A percentile compares a stretch with the other conserved stretches of the same genome.
Conservation (phyloP, 768 basidiomycete genomes). For the Trametes cinnabarina region DNA sequence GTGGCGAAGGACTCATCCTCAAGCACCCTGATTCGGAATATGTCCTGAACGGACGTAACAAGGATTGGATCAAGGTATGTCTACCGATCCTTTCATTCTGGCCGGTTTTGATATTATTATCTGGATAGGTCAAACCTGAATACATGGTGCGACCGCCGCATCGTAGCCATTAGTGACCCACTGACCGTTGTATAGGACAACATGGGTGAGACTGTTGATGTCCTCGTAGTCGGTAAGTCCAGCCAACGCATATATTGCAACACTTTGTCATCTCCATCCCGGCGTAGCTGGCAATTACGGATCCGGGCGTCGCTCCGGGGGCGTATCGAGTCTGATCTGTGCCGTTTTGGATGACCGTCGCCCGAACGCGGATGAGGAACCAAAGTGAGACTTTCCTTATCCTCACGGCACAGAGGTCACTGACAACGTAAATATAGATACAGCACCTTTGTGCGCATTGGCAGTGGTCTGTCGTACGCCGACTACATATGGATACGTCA, state of each 20-base stretch:
- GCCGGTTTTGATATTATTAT: too few relatives aligned
- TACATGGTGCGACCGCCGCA: conserved; percentile 77
- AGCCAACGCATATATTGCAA: not conserved
- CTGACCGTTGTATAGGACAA: conserved; percentile 55
- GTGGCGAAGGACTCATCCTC: conserved; percentile 92
- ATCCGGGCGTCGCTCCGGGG: conserved; percentile 79
- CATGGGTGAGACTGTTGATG: conserved; percentile 90
- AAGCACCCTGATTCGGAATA: conserved; percentile 85
- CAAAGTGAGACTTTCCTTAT: conserved; percentile 50
- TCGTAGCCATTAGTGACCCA: not conserved
- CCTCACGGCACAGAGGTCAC: not conserved
- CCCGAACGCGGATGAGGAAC: conserved; percentile 53
- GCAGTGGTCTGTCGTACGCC: conserved; percentile 80
- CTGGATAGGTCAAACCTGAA: conserved; percentile 84
- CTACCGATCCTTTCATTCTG: not conserved
- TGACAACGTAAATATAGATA: too few relatives aligned
- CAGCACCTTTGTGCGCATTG: conserved; percentile 84
- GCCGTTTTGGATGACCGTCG: conserved; percentile 80
- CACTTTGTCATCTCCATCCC: not conserved
- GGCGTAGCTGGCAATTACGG: conserved; percentile 82
- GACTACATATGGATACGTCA: conserved; percentile 85
- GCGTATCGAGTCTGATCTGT: conserved; percentile 86
- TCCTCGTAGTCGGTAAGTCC: conserved; percentile 78
- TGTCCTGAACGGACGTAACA: conserved; percentile 80
- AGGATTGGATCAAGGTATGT: conserved; percentile 88